Conservation (phyloP, 1,284 basidiomycete genomes). For the Cutaneotrichosporon sp. region DNA sequence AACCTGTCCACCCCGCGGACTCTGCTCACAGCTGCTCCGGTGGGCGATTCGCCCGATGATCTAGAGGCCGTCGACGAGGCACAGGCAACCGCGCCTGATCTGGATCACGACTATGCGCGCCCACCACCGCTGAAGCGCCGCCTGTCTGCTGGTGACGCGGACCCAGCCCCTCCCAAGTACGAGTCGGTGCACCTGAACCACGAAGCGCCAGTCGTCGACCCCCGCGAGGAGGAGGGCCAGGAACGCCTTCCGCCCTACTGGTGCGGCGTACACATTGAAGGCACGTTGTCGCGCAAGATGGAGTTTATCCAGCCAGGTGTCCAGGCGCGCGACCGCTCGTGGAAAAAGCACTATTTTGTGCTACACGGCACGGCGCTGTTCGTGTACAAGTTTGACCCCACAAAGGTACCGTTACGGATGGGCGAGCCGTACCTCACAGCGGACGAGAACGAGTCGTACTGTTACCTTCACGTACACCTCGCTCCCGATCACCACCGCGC, state of each 20-base stretch:
- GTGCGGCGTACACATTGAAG: slow-evolving; percentile 76
- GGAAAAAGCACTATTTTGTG: slow-evolving; percentile 84
- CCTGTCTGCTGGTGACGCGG: slow-evolving; percentile 54
- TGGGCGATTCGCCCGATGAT: neutral
- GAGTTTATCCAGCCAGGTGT: slow-evolving; percentile 73
- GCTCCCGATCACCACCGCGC: slow-evolving; percentile 49
- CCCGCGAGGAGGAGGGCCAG: slow-evolving; percentile 68
- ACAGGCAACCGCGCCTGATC: slow-evolving; percentile 1
- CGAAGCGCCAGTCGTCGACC: slow-evolving; percentile 34
- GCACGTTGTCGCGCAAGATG: slow-evolving; percentile 87
- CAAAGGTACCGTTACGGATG: slow-evolving; percentile 49
- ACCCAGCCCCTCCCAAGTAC: slow-evolving; percentile 52
- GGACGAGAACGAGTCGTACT: slow-evolving; percentile 42
- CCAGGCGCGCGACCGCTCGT: slow-evolving; percentile 85
- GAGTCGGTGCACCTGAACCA: slow-evolving; percentile 17
- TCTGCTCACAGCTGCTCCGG: neutral
- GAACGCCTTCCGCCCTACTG: slow-evolving; percentile 80
- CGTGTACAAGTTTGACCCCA: slow-evolving; percentile 69
- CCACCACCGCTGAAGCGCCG: slow-evolving; percentile 44
- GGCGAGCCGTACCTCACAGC: slow-evolving; percentile 24
- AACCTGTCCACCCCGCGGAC: slow-evolving; percentile 48
- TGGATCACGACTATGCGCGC: slow-evolving; percentile 5
- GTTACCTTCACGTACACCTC: slow-evolving; percentile 53
- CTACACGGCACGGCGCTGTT: slow-evolving; percentile 86
- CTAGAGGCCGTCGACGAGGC: slow-evolving; percentile 27